Evolutionary conservation across 495 filamentous ascomycete species (phyloP).

Genomic region (Sordaria brevicollis): DNA sequence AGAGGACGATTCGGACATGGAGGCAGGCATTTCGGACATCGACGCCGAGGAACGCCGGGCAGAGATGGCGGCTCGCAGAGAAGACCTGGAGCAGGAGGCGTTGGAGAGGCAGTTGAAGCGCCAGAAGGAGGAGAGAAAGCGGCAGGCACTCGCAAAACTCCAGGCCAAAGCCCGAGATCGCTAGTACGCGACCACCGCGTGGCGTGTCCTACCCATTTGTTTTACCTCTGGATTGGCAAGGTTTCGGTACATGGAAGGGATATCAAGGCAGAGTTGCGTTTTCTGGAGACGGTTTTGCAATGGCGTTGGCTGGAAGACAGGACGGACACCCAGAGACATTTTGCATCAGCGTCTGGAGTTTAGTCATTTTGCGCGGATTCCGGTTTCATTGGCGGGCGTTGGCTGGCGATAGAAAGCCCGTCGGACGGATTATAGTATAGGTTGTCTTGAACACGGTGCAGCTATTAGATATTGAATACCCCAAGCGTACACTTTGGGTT

Average conservation of each 20-base stretch:
- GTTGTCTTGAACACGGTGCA: background rate
- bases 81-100: constrained; percentile 40
- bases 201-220: background rate
- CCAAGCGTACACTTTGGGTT: background rate
- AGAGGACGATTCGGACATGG: constrained; percentile 46
- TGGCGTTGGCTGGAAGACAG: constrained; percentile 9
- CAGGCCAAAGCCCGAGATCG: constrained; percentile 9
- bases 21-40: constrained; percentile 49
- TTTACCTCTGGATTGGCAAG: background rate
- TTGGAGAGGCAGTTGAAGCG: constrained; percentile 32
- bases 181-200: constrained; percentile 1
- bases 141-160: constrained; percentile 7
- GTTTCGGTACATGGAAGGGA: background rate
- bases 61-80: constrained; percentile 33
- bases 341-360: constrained; percentile 18
- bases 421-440: background rate
- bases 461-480: background rate
- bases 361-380: background rate
- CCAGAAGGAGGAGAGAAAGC: constrained; percentile 37
- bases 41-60: constrained; percentile 47
- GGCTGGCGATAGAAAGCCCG: background rate
- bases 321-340: constrained; percentile 8
- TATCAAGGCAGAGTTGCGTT: background rate
- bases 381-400: background rate
- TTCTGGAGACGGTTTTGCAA: constrained; percentile 4